phyloP scores from a whole-genome alignment of 805 yeast species.

The Candida dajiaensis region DNA sequence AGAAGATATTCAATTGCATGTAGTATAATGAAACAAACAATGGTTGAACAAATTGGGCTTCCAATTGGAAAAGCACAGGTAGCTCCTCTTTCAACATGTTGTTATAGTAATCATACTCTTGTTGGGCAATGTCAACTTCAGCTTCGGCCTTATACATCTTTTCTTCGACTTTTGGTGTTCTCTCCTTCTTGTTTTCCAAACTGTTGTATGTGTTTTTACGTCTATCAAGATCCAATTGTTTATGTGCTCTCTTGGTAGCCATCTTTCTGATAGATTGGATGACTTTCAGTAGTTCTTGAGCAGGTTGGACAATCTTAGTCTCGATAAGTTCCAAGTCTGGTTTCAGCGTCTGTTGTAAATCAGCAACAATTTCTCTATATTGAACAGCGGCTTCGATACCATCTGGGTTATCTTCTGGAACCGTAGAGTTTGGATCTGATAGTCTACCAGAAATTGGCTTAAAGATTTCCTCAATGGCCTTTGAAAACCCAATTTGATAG shows the following conservation, averaged over 20 bases:
- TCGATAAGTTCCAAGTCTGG: slow-evolving; percentile 94
- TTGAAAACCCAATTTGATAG: slow-evolving; percentile 92
- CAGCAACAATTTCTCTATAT: slow-evolving; percentile 81
- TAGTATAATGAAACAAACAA: slow-evolving; percentile 89
- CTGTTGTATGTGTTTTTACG: slow-evolving; percentile 64
- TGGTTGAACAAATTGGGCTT: slow-evolving; percentile 89
- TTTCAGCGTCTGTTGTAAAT: slow-evolving; percentile 75
- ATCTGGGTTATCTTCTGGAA: slow-evolving; percentile 92
- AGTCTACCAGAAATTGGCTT: slow-evolving; percentile 92
- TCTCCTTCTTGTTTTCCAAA: slow-evolving; percentile 76
- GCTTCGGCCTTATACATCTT: slow-evolving; percentile 84
- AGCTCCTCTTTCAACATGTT: slow-evolving; percentile 88
- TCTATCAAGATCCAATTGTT: slow-evolving; percentile 90
- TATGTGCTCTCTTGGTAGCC: slow-evolving; percentile 94
- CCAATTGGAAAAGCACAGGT: slow-evolving; percentile 81
- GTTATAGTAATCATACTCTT: slow-evolving; percentile 93
- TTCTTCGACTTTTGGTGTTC: slow-evolving; percentile 86
- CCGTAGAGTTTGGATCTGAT: slow-evolving; percentile 80
- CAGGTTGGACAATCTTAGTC: slow-evolving; percentile 82
- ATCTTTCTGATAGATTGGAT: slow-evolving; percentile 83
- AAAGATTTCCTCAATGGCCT: slow-evolving; percentile 91
- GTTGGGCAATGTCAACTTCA: slow-evolving; percentile 83
- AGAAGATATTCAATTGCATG: slow-evolving; percentile 96
- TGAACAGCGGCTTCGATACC: slow-evolving; percentile 94
- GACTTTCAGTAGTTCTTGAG: slow-evolving; percentile 81